Evolutionary conservation across 176 grass and related monocot species (phyloP), one percentile per base, ranked within the genome.

Genomic region (Cymbopogon citratus): DNA sequence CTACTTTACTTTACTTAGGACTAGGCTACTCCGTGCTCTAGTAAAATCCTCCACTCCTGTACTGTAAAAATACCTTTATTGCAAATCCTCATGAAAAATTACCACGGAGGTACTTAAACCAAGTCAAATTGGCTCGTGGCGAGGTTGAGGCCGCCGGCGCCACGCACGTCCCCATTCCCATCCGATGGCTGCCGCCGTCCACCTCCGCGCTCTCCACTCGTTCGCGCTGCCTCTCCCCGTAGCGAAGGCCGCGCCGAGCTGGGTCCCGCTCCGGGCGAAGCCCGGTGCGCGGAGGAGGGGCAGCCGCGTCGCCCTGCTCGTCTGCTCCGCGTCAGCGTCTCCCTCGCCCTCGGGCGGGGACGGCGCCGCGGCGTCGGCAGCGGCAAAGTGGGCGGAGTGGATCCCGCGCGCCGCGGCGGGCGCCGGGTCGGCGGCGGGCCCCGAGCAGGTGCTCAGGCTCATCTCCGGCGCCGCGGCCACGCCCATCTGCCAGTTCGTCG

Each of bases 401-500:
- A 86, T 98, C 63, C 95, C 90, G 7, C 92, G 91, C 11, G 81
- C 63, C 6, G 63, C 75, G 19, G 54, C 46, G 5, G 60, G 79
- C 56, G 56, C 56, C 26, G 69, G 80, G 31, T 82, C 85, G 62
- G 80, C 66, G 18, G 80, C 83, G 39, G 77, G 71, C 11, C 90
- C 90, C 12, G 92, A 98, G 87, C 74, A 83, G 73, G 84, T 98
- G 34, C 92, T 95, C 29, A 88, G 84, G 79, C 79, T 98, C 71
- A 95, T 98, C 80, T 92, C 95, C 7, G 90, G 92, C 41, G 90
- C 92, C 61, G 91, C 92, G 71, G 94, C 95, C 43, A 89, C 90
- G 66, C 92, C 92, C 82, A 87, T 95, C 59, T 95, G 90, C 80
- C 95, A 98, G 88, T 95, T 95, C 88, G 74, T 98, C 26, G 90